These are phyloP conservation scores for Baudoinia panamericana DNA, from an alignment of 495 filamentous ascomycete species.

Conservation along the genomic window DNA sequence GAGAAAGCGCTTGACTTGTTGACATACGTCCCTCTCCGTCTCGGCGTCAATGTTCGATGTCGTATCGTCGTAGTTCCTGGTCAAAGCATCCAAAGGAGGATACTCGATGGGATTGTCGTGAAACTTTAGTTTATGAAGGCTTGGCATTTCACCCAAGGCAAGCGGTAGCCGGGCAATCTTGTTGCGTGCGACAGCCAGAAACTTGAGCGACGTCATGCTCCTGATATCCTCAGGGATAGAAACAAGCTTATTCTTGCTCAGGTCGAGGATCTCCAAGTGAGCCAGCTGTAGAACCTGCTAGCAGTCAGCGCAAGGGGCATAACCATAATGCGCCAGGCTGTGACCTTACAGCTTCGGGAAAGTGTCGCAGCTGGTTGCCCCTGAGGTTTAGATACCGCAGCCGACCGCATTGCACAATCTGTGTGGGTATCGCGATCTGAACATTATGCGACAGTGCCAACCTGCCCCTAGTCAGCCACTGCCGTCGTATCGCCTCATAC, in stretches of 20 bases:
- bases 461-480: slow-evolving; percentile 36
- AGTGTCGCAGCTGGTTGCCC: slow-evolving; percentile 73
- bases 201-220: slow-evolving; percentile 46
- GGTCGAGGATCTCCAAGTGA: slow-evolving; percentile 80
- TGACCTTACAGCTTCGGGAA: slow-evolving; percentile 64
- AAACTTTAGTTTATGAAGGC: slow-evolving; percentile 74
- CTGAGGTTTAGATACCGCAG: slow-evolving; percentile 92
- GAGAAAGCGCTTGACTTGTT: slow-evolving; percentile 64
- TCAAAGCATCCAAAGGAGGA: slow-evolving; percentile 42
- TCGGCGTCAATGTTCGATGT: slow-evolving; percentile 36
- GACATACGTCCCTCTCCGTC: slow-evolving; percentile 55
- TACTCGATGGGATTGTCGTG: slow-evolving; percentile 71
- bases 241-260: slow-evolving; percentile 72
- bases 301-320: slow-evolving; percentile 2
- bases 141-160: slow-evolving; percentile 75
- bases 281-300: slow-evolving; percentile 62
- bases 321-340: too few relatives aligned
- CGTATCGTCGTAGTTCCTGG: not conserved
- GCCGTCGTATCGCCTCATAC: too few relatives aligned
- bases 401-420: slow-evolving; percentile 74
- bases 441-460: slow-evolving; percentile 84
- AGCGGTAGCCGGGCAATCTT: slow-evolving; percentile 69
- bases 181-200: slow-evolving; percentile 55
- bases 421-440: slow-evolving; percentile 59
- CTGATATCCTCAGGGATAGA: slow-evolving; percentile 66